Evolutionary conservation across 208 protist genomes (phyloP).

Genomic region (Angomonas desouzai): DNA sequence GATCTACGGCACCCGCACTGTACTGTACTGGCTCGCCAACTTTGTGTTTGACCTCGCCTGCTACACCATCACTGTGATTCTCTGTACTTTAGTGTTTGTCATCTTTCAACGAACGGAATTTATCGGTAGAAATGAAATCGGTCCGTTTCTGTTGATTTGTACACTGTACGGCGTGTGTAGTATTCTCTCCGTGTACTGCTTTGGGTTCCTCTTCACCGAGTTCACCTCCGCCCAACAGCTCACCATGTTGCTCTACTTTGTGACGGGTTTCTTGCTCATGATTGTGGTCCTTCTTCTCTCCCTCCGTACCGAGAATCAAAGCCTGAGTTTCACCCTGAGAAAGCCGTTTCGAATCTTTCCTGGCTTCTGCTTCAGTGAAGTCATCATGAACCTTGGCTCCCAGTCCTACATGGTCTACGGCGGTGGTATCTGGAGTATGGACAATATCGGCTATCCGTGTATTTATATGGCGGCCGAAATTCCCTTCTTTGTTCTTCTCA

Average conservation of each 20-base stretch:
- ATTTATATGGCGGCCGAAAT: constrained; percentile 63
- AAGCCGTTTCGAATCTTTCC: constrained; percentile 71
- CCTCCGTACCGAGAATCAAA: constrained; percentile 32
- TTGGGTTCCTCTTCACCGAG: constrained; percentile 62
- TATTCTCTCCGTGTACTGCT: constrained; percentile 53
- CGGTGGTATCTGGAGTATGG: constrained; percentile 30
- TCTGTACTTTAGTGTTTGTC: constrained; percentile 53
- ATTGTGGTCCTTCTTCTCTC: constrained; percentile 48
- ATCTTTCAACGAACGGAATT: constrained; percentile 64
- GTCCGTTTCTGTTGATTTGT: constrained; percentile 46
- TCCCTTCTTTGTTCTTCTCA: constrained; percentile 52
- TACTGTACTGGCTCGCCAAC: constrained; percentile 75
- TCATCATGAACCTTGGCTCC: constrained; percentile 57
- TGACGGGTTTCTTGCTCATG: constrained; percentile 72
- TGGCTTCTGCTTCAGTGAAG: constrained; percentile 71
- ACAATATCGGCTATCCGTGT: constrained; percentile 40
- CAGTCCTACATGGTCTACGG: constrained; percentile 22
- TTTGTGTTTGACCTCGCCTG: constrained; percentile 69
- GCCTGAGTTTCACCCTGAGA: constrained; percentile 28
- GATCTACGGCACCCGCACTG: constrained; percentile 34
- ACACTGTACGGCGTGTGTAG: constrained; percentile 60
- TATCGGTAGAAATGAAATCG: constrained; percentile 30
- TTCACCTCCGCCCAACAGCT: constrained; percentile 67
- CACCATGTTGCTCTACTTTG: constrained; percentile 68
- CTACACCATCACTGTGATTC: constrained; percentile 56